Conservation (phyloP, 73 alveolate species). For the Paraurostyla sp. region DNA sequence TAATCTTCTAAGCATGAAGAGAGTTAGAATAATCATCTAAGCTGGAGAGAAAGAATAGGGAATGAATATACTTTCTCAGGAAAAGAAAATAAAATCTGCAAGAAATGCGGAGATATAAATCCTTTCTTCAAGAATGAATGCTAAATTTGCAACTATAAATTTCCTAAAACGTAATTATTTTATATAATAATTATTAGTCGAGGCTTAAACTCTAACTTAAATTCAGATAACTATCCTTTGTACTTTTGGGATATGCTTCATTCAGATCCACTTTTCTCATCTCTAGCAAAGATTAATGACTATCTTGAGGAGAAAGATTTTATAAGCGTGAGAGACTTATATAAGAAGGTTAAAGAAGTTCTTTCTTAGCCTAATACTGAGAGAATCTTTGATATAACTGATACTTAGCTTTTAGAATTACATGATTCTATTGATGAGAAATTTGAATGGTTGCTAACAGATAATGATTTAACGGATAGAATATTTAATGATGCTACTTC, state of each 20-base stretch:
- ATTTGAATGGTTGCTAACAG: conserved; percentile 67
- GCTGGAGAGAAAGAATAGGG: conserved; percentile 11
- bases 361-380: conserved; percentile 70
- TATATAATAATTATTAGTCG: neutral
- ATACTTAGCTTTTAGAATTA: conserved; percentile 57
- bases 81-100: conserved; percentile 51
- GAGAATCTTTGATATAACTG: conserved; percentile 63
- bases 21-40: neutral
- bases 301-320: conserved; percentile 42
- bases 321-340: conserved; percentile 58
- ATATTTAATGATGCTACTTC: conserved; percentile 64
- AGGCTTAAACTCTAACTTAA: conserved; percentile 6
- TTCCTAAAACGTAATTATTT: conserved; percentile 40
- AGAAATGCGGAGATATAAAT: conserved; percentile 62
- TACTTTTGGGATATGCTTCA: conserved; percentile 70
- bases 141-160: conserved; percentile 48
- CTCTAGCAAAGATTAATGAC: conserved; percentile 60
- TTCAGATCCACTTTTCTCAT: conserved; percentile 59
- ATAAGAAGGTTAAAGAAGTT: conserved; percentile 52
- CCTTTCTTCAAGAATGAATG: conserved; percentile 72
- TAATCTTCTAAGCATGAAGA: neutral
- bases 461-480: conserved; percentile 60
- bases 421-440: conserved; percentile 69
- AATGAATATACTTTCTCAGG: conserved; percentile 34
- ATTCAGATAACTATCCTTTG: conserved; percentile 55